These are phyloP conservation scores for Vitis hybrid DNA, from an alignment of 177 flowering plant genomes.

Conservation along the genomic window DNA sequence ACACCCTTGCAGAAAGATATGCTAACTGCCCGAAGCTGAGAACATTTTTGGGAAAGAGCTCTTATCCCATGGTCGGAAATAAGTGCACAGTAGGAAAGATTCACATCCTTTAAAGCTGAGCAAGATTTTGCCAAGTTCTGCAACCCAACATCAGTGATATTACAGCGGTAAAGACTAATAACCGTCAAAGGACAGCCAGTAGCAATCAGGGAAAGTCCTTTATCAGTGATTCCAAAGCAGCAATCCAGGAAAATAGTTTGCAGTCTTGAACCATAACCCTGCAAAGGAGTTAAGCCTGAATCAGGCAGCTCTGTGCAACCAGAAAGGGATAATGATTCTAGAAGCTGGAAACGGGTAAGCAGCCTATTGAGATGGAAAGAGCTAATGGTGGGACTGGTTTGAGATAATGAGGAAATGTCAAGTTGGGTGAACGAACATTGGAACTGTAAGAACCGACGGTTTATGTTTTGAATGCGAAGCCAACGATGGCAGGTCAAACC, in stretches of 20 bases:
- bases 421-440: slow-evolving; percentile 37
- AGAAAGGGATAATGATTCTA: slow-evolving; percentile 50
- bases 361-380: slow-evolving; percentile 43
- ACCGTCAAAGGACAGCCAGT: slow-evolving; percentile 46
- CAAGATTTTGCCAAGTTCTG: slow-evolving; percentile 49
- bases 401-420: slow-evolving; percentile 16
- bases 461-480: slow-evolving; percentile 62
- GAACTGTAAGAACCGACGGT: slow-evolving; percentile 56
- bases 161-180: slow-evolving; percentile 64
- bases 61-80: slow-evolving; percentile 58
- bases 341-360: slow-evolving; percentile 53
- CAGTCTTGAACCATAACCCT: slow-evolving; percentile 42
- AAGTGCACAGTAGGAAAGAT: slow-evolving; percentile 54
- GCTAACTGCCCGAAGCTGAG: slow-evolving; percentile 37
- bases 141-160: slow-evolving; percentile 54
- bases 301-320: slow-evolving; percentile 67
- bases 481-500: slow-evolving; percentile 75
- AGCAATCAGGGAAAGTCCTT: slow-evolving; percentile 48
- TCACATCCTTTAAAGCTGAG: slow-evolving; percentile 37
- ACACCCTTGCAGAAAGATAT: slow-evolving; percentile 47
- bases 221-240: slow-evolving; percentile 58
- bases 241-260: slow-evolving; percentile 51
- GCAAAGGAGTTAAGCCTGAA: slow-evolving; percentile 39
- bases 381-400: slow-evolving; percentile 18
- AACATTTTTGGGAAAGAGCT: slow-evolving; percentile 44